Percentiles rank a stretch among this genome's conserved stretches.
These are phyloP conservation scores for Rosellinia necatrix DNA, from an alignment of 2,329 filamentous ascomycete genomes.

Conservation along the genomic window DNA sequence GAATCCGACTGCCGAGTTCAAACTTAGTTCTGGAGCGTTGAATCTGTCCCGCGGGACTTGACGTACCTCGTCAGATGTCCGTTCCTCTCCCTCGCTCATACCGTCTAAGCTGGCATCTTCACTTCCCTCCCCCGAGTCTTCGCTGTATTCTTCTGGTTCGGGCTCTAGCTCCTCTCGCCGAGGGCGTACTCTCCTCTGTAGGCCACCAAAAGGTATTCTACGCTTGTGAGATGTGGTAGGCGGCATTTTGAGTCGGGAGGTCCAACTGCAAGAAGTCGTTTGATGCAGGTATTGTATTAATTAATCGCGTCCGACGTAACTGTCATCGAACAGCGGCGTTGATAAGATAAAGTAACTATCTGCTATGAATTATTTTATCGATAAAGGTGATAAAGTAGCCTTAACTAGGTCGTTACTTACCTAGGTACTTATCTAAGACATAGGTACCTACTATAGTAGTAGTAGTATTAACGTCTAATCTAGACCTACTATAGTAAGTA, in stretches of 20 bases:
- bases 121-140: conserved; percentile 44
- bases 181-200: conserved; percentile 51
- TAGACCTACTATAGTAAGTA: too few relatives aligned
- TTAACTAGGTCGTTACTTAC: too few relatives aligned
- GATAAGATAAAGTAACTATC: too few relatives aligned
- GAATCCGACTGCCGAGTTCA: conserved; percentile 27
- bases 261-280: not conserved
- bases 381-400: too few relatives aligned
- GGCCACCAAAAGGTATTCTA: conserved; percentile 44
- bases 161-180: conserved; percentile 50
- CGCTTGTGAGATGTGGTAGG: conserved; percentile 43
- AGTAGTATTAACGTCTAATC: too few relatives aligned
- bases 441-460: too few relatives aligned
- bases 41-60: not conserved
- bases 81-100: conserved; percentile 30
- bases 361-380: too few relatives aligned
- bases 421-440: too few relatives aligned
- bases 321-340: too few relatives aligned
- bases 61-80: conserved; percentile 29
- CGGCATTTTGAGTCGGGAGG: conserved; percentile 27
- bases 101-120: conserved; percentile 39
- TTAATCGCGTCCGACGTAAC: too few relatives aligned
- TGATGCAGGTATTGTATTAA: too few relatives aligned
- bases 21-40: not conserved
- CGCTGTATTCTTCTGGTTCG: conserved; percentile 45